Conservation (phyloP, 1,139 yeast species). For the Nadsonia commutata region DNA sequence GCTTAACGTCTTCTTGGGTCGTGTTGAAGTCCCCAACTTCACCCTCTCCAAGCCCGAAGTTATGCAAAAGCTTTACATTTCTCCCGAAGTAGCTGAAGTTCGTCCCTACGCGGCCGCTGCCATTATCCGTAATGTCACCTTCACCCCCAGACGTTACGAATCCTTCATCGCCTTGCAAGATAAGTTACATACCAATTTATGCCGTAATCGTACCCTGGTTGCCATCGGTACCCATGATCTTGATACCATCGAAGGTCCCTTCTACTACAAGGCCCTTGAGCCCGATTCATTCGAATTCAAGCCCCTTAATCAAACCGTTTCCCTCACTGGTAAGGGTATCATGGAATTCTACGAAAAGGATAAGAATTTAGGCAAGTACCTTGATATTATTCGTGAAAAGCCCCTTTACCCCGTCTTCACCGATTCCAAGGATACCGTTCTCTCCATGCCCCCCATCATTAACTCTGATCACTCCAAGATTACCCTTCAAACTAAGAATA, state of each 20-base stretch:
- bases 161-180: conserved; percentile 95
- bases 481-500: conserved; percentile 67
- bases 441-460: conserved; percentile 94
- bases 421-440: conserved; percentile 63
- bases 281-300: conserved; percentile 53
- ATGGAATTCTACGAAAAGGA: conserved; percentile 87
- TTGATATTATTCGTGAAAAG: conserved; percentile 76
- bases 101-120: conserved; percentile 97
- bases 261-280: conserved; percentile 72
- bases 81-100: conserved; percentile 52
- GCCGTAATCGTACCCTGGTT: conserved; percentile 92
- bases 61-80: conserved; percentile 43
- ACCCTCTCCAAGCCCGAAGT: conserved; percentile 37
- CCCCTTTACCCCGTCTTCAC: conserved; percentile 85
- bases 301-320: conserved; percentile 76
- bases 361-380: conserved; percentile 75
- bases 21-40: conserved; percentile 48
- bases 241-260: conserved; percentile 70
- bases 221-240: conserved; percentile 98
- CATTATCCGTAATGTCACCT: conserved; percentile 64
- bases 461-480: conserved; percentile 88
- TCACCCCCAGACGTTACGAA: conserved; percentile 74
- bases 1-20: conserved; percentile 76
- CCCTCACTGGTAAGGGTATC: conserved; percentile 60
- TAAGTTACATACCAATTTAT: conserved; percentile 84